These are phyloP conservation scores for Straminergon stramineum DNA, from an alignment of 225 moss, liverwort and hornwort species.

Conservation along the genomic window DNA sequence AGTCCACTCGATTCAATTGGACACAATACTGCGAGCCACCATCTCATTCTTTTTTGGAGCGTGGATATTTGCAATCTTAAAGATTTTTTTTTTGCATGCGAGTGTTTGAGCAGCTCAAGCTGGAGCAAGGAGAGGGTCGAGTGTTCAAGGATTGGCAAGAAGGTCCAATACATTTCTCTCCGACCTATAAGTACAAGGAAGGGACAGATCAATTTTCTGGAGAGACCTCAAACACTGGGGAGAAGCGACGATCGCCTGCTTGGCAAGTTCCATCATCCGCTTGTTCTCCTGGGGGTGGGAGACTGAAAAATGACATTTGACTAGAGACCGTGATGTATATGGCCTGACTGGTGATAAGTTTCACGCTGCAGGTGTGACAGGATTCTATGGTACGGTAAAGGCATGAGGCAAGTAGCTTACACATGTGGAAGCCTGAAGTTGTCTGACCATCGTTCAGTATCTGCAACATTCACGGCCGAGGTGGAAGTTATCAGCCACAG, in stretches of 20 bases:
- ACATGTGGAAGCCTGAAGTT: conserved; percentile 25
- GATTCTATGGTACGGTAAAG: conserved; percentile 47
- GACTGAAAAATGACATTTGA: neutral
- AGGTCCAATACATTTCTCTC: conserved; percentile 34
- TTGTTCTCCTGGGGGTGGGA: neutral
- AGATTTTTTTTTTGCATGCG: neutral
- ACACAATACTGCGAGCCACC: neutral
- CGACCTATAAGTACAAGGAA: conserved; percentile 50
- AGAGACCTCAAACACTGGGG: conserved; percentile 21
- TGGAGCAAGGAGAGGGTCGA: conserved; percentile 48
- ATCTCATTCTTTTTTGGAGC: neutral
- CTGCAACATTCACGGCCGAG: conserved; percentile 30
- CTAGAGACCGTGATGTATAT: neutral
- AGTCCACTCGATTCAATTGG: neutral
- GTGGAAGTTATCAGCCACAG: conserved; percentile 47
- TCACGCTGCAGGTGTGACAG: conserved; percentile 52
- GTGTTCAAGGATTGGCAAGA: conserved; percentile 49
- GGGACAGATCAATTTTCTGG: conserved; percentile 51
- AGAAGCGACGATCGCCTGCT: conserved; percentile 51
- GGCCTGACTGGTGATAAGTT: neutral
- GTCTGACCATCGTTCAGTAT: conserved; percentile 57
- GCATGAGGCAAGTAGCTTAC: conserved; percentile 33
- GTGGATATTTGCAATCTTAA: neutral
- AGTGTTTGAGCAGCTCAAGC: conserved; percentile 34
- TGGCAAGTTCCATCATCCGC: conserved; percentile 19